phyloP scores from a whole-genome alignment of 1,284 basidiomycete species.

The Termitomyces sp. region DNA sequence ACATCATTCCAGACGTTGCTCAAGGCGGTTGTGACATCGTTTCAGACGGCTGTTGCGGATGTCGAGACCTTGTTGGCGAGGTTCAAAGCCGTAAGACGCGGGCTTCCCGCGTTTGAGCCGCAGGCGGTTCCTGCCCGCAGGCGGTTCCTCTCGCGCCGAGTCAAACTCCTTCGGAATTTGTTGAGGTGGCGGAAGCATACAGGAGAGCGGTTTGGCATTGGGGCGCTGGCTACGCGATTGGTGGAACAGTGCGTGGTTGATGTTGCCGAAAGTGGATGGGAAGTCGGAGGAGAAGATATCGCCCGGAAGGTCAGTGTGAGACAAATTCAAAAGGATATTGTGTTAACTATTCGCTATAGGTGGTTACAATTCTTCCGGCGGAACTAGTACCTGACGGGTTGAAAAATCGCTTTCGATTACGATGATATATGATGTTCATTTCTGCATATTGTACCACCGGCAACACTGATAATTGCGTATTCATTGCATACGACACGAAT shows the following conservation, averaged over 20 bases:
- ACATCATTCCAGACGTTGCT: conserved; percentile 49
- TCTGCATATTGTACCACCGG: background rate
- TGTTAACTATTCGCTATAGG: conserved; percentile 27
- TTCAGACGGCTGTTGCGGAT: conserved; percentile 50
- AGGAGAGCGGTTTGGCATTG: conserved; percentile 56
- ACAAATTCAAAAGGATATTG: background rate
- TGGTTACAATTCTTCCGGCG: conserved; percentile 37
- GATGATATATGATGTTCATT: conserved; percentile 7
- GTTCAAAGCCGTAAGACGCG: conserved; percentile 29
- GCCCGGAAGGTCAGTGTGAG: conserved; percentile 51
- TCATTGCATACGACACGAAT: background rate
- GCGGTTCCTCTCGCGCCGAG: conserved; percentile 62
- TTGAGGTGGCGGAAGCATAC: conserved; percentile 73
- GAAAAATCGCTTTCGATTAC: conserved; percentile 21
- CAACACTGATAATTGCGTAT: background rate
- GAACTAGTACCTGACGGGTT: conserved; percentile 31
- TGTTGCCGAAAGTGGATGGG: conserved; percentile 78
- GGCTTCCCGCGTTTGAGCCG: conserved; percentile 68
- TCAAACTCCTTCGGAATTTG: conserved; percentile 73
- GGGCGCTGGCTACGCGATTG: conserved; percentile 51
- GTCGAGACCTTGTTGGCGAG: conserved; percentile 41
- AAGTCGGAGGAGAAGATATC: conserved; percentile 77
- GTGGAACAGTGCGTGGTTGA: conserved; percentile 61
- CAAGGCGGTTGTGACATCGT: conserved; percentile 56
- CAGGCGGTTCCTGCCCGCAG: conserved; percentile 68